Percentiles rank a stretch among this genome's conserved stretches.
phyloP scores from a whole-genome alignment of 2,329 filamentous ascomycete genomes.

The Fusarium sublunatum region DNA sequence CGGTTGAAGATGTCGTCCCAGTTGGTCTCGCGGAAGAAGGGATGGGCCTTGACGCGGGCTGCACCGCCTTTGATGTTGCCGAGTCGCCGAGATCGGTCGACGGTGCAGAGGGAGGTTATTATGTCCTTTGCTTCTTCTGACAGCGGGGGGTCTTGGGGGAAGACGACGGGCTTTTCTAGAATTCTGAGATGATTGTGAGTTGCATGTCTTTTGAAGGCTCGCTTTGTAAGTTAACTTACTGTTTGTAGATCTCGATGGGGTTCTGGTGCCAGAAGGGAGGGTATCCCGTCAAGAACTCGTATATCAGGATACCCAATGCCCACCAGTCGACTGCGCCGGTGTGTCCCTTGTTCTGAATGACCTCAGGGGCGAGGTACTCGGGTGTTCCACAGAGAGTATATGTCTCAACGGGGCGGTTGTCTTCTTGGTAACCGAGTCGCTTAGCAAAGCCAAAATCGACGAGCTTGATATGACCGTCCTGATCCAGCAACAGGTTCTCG shows the following conservation, averaged over 20 bases:
- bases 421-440: conserved; percentile 68
- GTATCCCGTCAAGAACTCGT: conserved; percentile 86
- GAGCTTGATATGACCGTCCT: conserved; percentile 81
- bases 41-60: conserved; percentile 76
- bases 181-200: conserved; percentile 63
- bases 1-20: conserved; percentile 79
- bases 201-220: background rate
- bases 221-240: conserved; percentile 58
- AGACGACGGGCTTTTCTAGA: conserved; percentile 80
- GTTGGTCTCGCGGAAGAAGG: conserved; percentile 78
- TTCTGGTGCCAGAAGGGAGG: conserved; percentile 90
- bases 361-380: conserved; percentile 85
- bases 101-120: conserved; percentile 79
- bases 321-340: conserved; percentile 86
- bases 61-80: conserved; percentile 84
- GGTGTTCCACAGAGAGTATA: conserved; percentile 87
- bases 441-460: conserved; percentile 91
- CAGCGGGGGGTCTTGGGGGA: conserved; percentile 74
- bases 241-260: conserved; percentile 87
- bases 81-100: conserved; percentile 80
- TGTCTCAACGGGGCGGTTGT: conserved; percentile 70
- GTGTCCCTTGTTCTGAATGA: conserved; percentile 84
- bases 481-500: conserved; percentile 83
- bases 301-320: conserved; percentile 85
- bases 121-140: conserved; percentile 78